Evolutionary conservation across 129 eudicot genomes (phyloP).

Genomic region (Rutidosis leptorrhynchoides): DNA sequence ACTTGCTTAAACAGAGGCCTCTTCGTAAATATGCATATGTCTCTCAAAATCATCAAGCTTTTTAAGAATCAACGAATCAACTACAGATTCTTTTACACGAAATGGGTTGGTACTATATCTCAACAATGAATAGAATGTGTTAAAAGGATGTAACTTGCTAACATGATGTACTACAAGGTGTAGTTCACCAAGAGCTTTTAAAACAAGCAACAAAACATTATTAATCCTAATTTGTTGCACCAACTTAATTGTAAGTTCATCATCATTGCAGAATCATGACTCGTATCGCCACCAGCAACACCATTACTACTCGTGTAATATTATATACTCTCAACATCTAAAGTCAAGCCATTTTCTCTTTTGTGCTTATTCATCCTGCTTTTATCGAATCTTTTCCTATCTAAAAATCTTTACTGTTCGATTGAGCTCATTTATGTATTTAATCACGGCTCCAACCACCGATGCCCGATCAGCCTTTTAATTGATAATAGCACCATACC

Average conservation of each 20-base stretch:
- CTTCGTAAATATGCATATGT: conserved; percentile 75
- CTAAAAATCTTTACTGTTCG: conserved; percentile 73
- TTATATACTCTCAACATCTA: conserved; percentile 37
- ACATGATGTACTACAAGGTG: conserved; percentile 93
- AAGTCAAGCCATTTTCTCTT: conserved; percentile 43
- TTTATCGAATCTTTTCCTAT: conserved; percentile 59
- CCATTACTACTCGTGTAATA: conserved; percentile 32
- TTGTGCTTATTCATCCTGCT: conserved; percentile 68
- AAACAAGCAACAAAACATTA: conserved; percentile 60
- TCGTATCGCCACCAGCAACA: conserved; percentile 9
- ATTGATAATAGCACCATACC: conserved; percentile 11
- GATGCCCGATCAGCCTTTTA: conserved; percentile 85
- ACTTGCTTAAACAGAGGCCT: conserved; percentile 84
- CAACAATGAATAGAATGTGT: conserved; percentile 4
- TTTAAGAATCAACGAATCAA: conserved; percentile 5
- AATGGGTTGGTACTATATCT: conserved; percentile 13
- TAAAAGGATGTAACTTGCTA: conserved; percentile 57
- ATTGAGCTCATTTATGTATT: conserved; percentile 73
- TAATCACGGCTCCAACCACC: conserved; percentile 69
- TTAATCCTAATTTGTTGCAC: conserved; percentile 82
- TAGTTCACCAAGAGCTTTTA: conserved; percentile 80
- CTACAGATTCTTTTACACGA: background rate
- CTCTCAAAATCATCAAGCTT: conserved; percentile 19
- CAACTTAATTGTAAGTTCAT: conserved; percentile 91
- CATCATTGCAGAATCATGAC: conserved; percentile 46